Evolutionary conservation across 202 grass and related monocot genomes (phyloP).

Genomic region (Eragrostis tef): DNA sequence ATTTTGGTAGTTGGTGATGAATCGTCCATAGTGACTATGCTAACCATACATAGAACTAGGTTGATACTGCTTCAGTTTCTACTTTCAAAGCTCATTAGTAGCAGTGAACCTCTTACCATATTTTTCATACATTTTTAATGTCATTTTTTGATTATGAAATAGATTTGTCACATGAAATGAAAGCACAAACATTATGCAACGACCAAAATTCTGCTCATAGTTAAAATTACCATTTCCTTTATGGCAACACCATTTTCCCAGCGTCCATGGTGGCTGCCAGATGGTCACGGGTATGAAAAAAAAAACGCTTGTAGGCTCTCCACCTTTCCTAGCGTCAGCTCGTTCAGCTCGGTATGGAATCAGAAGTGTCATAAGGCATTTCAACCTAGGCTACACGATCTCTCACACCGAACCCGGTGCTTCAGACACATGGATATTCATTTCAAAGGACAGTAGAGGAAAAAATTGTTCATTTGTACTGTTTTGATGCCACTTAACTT

Average conservation of each 20-base stretch:
- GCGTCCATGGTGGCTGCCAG: too few relatives aligned
- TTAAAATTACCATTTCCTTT: slow-evolving; percentile 9
- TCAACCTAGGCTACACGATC: not conserved
- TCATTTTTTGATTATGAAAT: slow-evolving; percentile 29
- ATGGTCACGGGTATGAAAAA: too few relatives aligned
- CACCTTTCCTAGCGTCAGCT: not conserved
- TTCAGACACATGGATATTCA: slow-evolving; percentile 2
- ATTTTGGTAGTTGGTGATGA: not conserved
- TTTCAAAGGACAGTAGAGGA: slow-evolving; percentile 12
- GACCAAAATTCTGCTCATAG: not conserved
- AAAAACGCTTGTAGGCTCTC: not conserved
- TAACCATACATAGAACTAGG: slow-evolving; percentile 5
- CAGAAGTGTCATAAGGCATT: not conserved
- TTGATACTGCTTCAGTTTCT: slow-evolving; percentile 3
- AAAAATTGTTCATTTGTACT: not conserved
- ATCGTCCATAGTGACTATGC: not conserved
- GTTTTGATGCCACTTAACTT: slow-evolving; percentile 35
- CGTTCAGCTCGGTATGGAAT: not conserved
- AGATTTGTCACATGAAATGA: slow-evolving; percentile 18
- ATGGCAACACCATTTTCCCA: not conserved
- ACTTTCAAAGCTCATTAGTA: not conserved
- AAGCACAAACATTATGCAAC: slow-evolving; percentile 16
- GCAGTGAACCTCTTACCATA: slow-evolving; percentile 7
- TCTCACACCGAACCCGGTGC: not conserved
- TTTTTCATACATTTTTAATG: slow-evolving; percentile 9